Conservation (phyloP, 768 basidiomycete genomes). For the Russula griseocarnosa region DNA sequence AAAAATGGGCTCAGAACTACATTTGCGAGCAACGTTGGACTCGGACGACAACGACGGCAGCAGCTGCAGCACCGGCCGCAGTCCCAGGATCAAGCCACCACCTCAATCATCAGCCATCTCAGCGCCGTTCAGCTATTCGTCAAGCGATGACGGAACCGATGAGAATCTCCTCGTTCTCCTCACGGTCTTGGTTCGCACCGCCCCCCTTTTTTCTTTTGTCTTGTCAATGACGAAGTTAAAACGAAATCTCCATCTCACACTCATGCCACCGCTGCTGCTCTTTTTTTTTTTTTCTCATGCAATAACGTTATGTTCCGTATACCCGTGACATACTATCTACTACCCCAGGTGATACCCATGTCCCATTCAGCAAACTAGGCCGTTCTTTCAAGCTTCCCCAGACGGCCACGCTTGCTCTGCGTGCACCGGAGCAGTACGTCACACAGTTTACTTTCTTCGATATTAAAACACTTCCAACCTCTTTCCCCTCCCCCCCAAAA, state of each 20-base stretch:
- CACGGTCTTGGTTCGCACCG: constrained; percentile 70
- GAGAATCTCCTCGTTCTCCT: constrained; percentile 81
- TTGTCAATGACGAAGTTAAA: neutral
- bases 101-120: constrained; percentile 47
- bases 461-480: neutral
- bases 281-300: neutral
- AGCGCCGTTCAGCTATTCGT: constrained; percentile 58
- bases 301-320: neutral
- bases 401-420: constrained; percentile 77
- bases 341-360: constrained; percentile 68
- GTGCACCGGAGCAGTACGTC: constrained; percentile 71
- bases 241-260: too few species aligned
- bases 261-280: neutral
- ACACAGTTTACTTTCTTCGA: neutral
- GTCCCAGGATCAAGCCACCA: constrained; percentile 41
- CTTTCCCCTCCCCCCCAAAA: too few species aligned
- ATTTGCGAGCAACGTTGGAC: constrained; percentile 11
- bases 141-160: constrained; percentile 80
- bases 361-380: constrained; percentile 73
- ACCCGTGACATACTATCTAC: neutral
- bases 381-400: constrained; percentile 78
- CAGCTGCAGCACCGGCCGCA: neutral
- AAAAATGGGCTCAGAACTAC: constrained; percentile 12
- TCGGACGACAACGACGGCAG: neutral
- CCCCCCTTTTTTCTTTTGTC: neutral